Percentiles rank a stretch among this genome's conserved stretches.
These are phyloP conservation scores for Populus ilicifolia DNA, from an alignment of 345 rosid species.

Conservation along the genomic window DNA sequence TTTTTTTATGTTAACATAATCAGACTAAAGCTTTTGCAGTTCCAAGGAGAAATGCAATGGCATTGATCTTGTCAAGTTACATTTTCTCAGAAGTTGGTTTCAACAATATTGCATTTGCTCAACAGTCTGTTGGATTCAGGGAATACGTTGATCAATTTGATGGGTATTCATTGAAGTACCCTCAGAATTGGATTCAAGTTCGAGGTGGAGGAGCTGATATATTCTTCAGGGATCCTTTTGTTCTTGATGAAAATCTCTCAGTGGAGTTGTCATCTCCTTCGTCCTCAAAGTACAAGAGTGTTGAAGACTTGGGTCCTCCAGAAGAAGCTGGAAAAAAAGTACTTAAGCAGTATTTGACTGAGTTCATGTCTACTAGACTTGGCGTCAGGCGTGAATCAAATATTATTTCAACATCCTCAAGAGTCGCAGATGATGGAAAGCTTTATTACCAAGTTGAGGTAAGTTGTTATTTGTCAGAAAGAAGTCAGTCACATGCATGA, in stretches of 20 bases:
- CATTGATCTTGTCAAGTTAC: conserved; percentile 54
- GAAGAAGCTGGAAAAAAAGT: conserved; percentile 79
- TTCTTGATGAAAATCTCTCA: conserved; percentile 78
- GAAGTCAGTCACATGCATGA: not conserved
- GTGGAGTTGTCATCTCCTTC: conserved; percentile 97
- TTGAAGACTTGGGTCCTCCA: conserved; percentile 84
- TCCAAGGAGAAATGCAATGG: conserved; percentile 62
- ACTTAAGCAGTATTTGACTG: conserved; percentile 79
- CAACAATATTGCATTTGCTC: conserved; percentile 35
- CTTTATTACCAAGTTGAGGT: conserved; percentile 93
- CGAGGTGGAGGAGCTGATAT: conserved; percentile 92
- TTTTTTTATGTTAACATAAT: conserved; percentile 34
- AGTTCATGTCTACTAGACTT: conserved; percentile 95
- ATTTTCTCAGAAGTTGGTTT: conserved; percentile 39
- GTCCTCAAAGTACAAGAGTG: conserved; percentile 67
- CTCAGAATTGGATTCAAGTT: conserved; percentile 84
- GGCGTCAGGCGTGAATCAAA: conserved; percentile 74
- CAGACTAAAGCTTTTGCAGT: conserved; percentile 78
- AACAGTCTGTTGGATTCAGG: conserved; percentile 47
- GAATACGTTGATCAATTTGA: conserved; percentile 87
- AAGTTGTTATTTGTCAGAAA: conserved; percentile 4
- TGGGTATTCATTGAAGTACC: conserved; percentile 87
- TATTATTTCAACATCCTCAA: conserved; percentile 63
- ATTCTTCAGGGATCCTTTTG: conserved; percentile 83
- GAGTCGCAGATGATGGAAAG: conserved; percentile 87